A percentile compares a stretch with the other conserved stretches of the same genome.
phyloP scores from a whole-genome alignment of 129 eudicot genomes.

The Ambrosia trifida region DNA sequence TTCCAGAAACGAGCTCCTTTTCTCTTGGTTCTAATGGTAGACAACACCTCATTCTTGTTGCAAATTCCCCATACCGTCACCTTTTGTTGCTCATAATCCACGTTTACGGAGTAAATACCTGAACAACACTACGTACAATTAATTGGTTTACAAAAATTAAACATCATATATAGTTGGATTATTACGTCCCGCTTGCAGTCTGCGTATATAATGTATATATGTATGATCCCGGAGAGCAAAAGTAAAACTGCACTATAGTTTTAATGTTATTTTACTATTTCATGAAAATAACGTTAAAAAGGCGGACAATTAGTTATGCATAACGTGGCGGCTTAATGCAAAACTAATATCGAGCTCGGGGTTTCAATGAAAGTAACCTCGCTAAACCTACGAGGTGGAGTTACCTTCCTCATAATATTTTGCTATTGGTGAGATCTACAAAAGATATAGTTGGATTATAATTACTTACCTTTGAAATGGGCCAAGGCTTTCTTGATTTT shows the following conservation, averaged over 20 bases:
- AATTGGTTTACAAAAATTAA: neutral
- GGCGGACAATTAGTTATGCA: too few relatives aligned
- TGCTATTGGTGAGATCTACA: too few relatives aligned
- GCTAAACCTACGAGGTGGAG: too few relatives aligned
- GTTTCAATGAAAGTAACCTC: too few relatives aligned
- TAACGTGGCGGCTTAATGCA: too few relatives aligned
- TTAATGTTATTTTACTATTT: too few relatives aligned
- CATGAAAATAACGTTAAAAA: too few relatives aligned
- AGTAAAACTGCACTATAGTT: too few relatives aligned
- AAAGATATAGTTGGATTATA: neutral
- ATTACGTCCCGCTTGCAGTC: too few relatives aligned
- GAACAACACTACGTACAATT: neutral
- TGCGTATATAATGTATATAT: neutral
- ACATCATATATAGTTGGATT: neutral
- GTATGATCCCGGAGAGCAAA: too few relatives aligned
- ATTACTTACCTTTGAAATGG: constrained; percentile 67
- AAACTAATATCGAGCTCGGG: too few relatives aligned
- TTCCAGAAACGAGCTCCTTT: constrained; percentile 87
- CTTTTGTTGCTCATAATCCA: constrained; percentile 69
- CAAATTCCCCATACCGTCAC: constrained; percentile 97
- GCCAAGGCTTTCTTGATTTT: constrained; percentile 81
- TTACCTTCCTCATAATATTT: too few relatives aligned
- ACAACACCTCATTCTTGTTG: constrained; percentile 78
- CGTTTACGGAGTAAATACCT: constrained; percentile 90
- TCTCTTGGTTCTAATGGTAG: constrained; percentile 60